Conservation (phyloP, 2,329 filamentous ascomycete genomes). For the Podosphaera xanthii region DNA sequence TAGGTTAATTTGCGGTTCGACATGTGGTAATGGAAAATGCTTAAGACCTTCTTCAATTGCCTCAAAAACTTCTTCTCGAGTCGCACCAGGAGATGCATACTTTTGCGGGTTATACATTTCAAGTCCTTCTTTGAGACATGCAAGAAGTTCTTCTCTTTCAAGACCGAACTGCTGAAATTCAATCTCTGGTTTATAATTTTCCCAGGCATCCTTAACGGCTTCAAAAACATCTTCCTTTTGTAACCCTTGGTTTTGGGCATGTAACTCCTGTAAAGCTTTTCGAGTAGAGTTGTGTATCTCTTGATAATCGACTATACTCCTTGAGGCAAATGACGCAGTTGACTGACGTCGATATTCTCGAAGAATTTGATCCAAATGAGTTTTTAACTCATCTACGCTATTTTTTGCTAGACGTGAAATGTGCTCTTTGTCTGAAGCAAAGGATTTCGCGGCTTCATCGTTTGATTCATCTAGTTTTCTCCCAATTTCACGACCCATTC, state of each 20-base stretch:
- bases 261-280: constrained; percentile 38
- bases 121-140: constrained; percentile 68
- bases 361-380: constrained; percentile 62
- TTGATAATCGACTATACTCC: constrained; percentile 48
- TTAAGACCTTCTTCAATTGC: constrained; percentile 73
- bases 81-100: constrained; percentile 29
- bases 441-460: constrained; percentile 21
- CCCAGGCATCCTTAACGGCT: constrained; percentile 76
- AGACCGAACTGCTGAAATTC: constrained; percentile 76
- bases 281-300: constrained; percentile 74
- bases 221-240: constrained; percentile 67
- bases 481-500: constrained; percentile 81
- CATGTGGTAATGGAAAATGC: constrained; percentile 51
- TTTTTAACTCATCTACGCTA: constrained; percentile 58
- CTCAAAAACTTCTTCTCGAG: constrained; percentile 63
- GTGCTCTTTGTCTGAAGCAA: constrained; percentile 39
- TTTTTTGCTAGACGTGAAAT: constrained; percentile 58
- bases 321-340: constrained; percentile 36
- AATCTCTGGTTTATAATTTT: constrained; percentile 83
- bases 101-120: constrained; percentile 39
- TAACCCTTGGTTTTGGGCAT: constrained; percentile 27
- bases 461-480: constrained; percentile 58
- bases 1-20: constrained; percentile 44
- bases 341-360: constrained; percentile 52
- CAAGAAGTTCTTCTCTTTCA: constrained; percentile 72